phyloP scores from a whole-genome alignment of 371 early-diverging fungal genomes.

The Quaeritorhiza haematococci region DNA sequence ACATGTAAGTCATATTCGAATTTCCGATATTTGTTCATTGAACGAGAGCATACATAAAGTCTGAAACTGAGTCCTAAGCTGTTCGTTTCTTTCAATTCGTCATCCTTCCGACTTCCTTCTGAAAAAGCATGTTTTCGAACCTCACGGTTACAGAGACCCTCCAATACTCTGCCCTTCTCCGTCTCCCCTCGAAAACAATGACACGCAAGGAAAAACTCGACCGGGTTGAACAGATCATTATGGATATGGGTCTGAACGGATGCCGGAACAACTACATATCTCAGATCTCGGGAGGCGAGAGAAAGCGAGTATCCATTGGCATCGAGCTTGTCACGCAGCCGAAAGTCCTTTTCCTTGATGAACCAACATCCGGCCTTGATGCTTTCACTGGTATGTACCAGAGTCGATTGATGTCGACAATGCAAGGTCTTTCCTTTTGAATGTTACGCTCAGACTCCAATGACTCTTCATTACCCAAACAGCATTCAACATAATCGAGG shows the following conservation, averaged over 20 bases:
- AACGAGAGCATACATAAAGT: too few species aligned
- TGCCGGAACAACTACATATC: neutral
- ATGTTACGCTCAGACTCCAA: neutral
- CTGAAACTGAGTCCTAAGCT: too few species aligned
- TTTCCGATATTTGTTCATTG: too few species aligned
- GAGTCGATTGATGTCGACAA: neutral
- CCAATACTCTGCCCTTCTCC: too few species aligned
- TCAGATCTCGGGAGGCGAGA: neutral
- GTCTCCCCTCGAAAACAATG: too few species aligned
- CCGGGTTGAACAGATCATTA: neutral
- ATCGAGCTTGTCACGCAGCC: neutral
- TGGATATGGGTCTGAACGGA: neutral
- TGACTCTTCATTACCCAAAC: too few species aligned
- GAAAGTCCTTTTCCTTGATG: neutral
- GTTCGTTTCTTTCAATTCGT: too few species aligned
- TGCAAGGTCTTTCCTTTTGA: neutral
- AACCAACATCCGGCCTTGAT: conserved; percentile 82
- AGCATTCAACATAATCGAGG: conserved; percentile 50
- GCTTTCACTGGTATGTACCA: conserved; percentile 44
- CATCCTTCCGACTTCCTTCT: too few species aligned
- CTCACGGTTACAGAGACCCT: too few species aligned
- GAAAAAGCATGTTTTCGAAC: too few species aligned
- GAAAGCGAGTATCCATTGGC: neutral
- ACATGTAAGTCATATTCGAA: too few species aligned
- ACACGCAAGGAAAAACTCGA: neutral